These are phyloP conservation scores for Babjeviella inositovora DNA, from an alignment of 805 yeast genomes.

Conservation along the genomic window DNA sequence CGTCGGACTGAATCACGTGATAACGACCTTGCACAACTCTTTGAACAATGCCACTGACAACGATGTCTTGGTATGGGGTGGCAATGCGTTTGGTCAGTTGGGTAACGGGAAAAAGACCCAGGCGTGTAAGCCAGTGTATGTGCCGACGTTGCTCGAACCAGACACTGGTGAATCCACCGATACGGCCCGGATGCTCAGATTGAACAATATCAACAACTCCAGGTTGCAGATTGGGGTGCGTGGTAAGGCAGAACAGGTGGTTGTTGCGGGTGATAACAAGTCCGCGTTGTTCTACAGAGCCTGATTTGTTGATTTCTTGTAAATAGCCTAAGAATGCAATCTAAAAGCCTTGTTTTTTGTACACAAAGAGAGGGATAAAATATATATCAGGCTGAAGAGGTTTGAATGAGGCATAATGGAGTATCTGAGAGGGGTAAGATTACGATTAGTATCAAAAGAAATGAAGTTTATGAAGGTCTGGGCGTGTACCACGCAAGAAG, in stretches of 20 bases:
- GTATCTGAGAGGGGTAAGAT: no score
- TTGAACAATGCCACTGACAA: slow-evolving; percentile 10
- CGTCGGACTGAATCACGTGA: slow-evolving; percentile 50
- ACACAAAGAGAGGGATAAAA: no score
- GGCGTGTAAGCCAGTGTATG: slow-evolving; percentile 33
- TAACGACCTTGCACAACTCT: slow-evolving; percentile 36
- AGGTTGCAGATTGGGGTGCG: slow-evolving; percentile 3
- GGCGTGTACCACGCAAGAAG: no score
- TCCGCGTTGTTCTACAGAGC: slow-evolving; percentile 52
- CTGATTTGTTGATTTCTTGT: no score
- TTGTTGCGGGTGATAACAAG: slow-evolving; percentile 44
- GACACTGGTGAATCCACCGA: slow-evolving; percentile 5
- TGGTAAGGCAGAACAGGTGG: slow-evolving; percentile 27
- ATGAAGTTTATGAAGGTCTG: no score
- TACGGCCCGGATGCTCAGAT: no score
- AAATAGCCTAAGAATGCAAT: no score
- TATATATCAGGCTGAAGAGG: no score
- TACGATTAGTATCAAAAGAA: no score
- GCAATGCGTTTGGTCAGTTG: slow-evolving; percentile 66
- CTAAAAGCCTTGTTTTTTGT: no score
- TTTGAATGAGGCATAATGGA: no score
- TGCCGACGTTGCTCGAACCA: slow-evolving; percentile 51
- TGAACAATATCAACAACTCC: no score
- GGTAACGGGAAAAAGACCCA: slow-evolving; percentile 69
- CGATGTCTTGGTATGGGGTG: slow-evolving; percentile 73